Base-by-base conservation (phyloP, 1,284 basidiomycete species). In the Apiotrichum veenhuisii region DNA sequence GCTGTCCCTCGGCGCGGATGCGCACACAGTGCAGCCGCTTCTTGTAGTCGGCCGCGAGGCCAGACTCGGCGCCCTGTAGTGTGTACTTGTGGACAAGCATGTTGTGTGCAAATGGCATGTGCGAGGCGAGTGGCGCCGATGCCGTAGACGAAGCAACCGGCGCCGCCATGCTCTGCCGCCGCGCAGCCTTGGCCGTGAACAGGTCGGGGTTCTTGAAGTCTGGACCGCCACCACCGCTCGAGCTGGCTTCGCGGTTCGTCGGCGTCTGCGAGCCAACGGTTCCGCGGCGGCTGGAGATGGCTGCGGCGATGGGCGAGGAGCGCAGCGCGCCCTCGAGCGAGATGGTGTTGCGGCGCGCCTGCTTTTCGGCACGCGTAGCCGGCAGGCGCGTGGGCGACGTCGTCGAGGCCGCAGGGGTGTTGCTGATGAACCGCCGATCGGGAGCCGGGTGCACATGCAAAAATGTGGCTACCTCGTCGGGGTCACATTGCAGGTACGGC, bases 11-110 rank as follows among this genome's bases (percentile, higher is more conserved):
- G 65, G 91, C 81, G 55, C 96, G 80, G 34, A 98, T 85, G 26
- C 95, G 83, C n/a, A 98, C 92, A 38, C 98, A 93, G 75, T 98
- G 91, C 78, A 86, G 88, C 61, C 92, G 82, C 82, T 98, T 98
- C 66, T 86, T 63, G 76, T 98, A 98, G 77, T 98, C 95, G 52
- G 91, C 94, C 22, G 92, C 96, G 17, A 98, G 77, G 23, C 95
- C 95, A 59, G 87, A 89, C 79, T 98, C 94, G 18, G 92, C 91
- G 58, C 87, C 77, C 73, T 97, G 92, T 66, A 99, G 80, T 26
- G 91, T 86, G 76, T 97, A 98, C 52, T 81, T 76, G 58, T 80
- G 79, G 30, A 83, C 58, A 33, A 83, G 70, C 42, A 65, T 57
- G 66, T 78, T 79, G 36, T 73, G 67, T 34, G 67, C 67, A 54